A percentile compares a stretch with the other conserved stretches of the same genome.
phyloP scores from a whole-genome alignment of 306 rosid species.

The Malus sieversii region DNA sequence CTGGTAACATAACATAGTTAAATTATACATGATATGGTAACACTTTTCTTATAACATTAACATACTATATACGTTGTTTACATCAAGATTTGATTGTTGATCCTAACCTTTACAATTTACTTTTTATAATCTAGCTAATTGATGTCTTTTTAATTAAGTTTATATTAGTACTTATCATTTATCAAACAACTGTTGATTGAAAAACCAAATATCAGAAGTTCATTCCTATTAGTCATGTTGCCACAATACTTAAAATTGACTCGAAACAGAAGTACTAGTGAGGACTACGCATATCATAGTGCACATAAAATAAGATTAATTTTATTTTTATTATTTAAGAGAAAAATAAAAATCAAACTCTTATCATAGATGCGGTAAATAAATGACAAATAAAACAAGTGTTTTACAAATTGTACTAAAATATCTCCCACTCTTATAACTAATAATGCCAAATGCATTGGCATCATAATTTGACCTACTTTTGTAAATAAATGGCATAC shows the following conservation, averaged over 20 bases:
- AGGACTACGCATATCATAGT: no score
- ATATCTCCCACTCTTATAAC: not conserved
- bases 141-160: not conserved
- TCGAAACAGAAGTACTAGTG: no score
- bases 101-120: not conserved
- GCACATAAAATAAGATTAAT: not conserved
- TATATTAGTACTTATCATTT: no score
- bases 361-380: not conserved
- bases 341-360: not conserved
- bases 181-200: no score
- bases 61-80: no score
- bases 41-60: no score
- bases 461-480: conserved; percentile 8
- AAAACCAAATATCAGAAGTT: no score
- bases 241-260: not conserved
- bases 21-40: not conserved
- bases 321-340: not conserved
- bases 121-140: not conserved
- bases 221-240: not conserved
- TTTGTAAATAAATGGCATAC: not conserved
- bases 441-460: not conserved
- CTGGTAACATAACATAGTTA: no score
- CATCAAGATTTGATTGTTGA: no score
- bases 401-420: not conserved
- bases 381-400: not conserved